These are phyloP conservation scores for Microthlaspi erraticum DNA, from an alignment of 345 rosid genomes.

Conservation along the genomic window DNA sequence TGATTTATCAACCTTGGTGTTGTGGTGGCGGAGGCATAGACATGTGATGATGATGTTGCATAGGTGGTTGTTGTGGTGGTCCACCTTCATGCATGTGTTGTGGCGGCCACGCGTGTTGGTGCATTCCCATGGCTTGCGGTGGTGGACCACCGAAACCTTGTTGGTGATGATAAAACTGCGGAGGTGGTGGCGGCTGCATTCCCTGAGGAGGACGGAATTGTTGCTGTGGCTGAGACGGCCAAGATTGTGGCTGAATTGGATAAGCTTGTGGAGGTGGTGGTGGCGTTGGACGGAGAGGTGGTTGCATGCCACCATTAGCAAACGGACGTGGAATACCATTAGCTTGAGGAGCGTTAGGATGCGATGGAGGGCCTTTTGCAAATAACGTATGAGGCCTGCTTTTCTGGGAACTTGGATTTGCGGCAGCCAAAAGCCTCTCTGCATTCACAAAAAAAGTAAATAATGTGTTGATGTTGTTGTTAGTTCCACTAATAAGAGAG, in stretches of 20 bases:
- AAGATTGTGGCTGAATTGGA: constrained; percentile 57
- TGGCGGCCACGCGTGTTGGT: constrained; percentile 66
- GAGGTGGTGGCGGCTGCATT: constrained; percentile 76
- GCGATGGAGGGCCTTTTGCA: constrained; percentile 85
- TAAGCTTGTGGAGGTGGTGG: constrained; percentile 67
- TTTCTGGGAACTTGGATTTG: constrained; percentile 65
- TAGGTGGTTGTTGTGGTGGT: constrained; percentile 51
- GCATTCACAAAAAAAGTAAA: constrained; percentile 23
- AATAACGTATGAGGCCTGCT: constrained; percentile 85
- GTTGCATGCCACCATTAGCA: constrained; percentile 63
- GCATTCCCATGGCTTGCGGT: constrained; percentile 85
- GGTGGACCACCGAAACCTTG: constrained; percentile 53
- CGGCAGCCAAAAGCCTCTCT: constrained; percentile 98
- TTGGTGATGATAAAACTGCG: constrained; percentile 42
- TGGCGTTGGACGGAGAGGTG: constrained; percentile 71
- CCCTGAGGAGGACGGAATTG: constrained; percentile 69
- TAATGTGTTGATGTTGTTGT: constrained; percentile 1
- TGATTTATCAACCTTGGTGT: constrained; percentile 39
- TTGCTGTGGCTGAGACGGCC: constrained; percentile 73
- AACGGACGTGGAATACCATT: constrained; percentile 77
- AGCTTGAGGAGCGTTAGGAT: constrained; percentile 51
- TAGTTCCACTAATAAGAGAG: not conserved
- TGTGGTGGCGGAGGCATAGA: constrained; percentile 73
- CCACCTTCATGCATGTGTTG: constrained; percentile 45
- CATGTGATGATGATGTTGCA: constrained; percentile 72